Base-by-base conservation (phyloP, 2,329 filamentous ascomycete genomes). In the Claviceps arundinis region DNA sequence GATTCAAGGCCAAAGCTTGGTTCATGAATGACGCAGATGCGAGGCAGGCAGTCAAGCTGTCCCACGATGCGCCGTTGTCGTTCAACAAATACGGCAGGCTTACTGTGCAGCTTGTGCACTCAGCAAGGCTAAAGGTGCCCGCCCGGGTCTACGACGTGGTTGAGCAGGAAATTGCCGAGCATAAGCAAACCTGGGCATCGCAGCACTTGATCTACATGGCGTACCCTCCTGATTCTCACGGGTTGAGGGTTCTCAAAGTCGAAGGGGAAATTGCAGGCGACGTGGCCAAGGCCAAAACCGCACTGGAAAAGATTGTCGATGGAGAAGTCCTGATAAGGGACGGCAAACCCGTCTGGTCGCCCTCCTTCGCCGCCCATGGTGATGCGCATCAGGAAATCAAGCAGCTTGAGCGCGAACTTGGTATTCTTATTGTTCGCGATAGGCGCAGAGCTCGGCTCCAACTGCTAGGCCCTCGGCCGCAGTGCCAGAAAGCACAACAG, bases 1-100 rank as follows among this genome's bases (percentile, higher is more conserved):
- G 70, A 2, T 54, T 68, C 17, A 71, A 71, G 56, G 71, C 65
- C 0, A 65, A 59, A 16, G 72, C 67, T 1, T 59, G 62, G 2
- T 76, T 73, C 48, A 24, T 59, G 6, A 57, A 68, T 2, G 68
- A 70, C 48, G 58, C 58, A 0, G 64, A 71, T 43, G 72, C 72
- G 0, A 56, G 56, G 42, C 55, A 64, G n/a, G 70, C 70, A 0
- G 63, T 58, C 2, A 52, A 45, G n/a, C 52, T 54, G 1, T 60
- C 74, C 0, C 56, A 71, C 46, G 52, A 62, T 8, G 60, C n/a
- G 8, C 50, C 48, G 3, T 44, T 74, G 9, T 55, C 62, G 0
- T 67, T 70, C 16, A 55, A 65, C 1, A 52, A 54, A 2, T 56
- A 48, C 0, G 65, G 59, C 0, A 70, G 62, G 38, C 58, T 74